Evolutionary conservation across 495 filamentous ascomycete species (phyloP), one percentile per base, ranked within the genome.

Genomic region (Penicillium paradoxum): DNA sequence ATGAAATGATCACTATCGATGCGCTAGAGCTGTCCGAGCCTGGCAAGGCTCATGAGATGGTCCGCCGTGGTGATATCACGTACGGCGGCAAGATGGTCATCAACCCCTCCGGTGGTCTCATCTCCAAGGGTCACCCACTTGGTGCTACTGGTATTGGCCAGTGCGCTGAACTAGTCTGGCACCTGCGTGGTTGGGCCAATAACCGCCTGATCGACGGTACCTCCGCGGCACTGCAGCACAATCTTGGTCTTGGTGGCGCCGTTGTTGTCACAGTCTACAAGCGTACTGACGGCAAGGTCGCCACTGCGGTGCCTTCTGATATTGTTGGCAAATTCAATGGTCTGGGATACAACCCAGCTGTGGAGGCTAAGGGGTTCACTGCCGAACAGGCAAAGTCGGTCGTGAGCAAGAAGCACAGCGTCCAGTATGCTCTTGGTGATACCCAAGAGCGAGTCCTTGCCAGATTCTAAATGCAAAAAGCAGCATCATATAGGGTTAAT

Each of bases 101-200:
- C 61, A 98, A 98, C 68, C 93, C 93, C 1, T 91, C 86, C 2
- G 93, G 93, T 25, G 93, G 93, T 13, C 79, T 98, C 6, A 97
- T 97, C 54, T 91, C 87, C 45, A 98, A 98, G 73, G 93, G 93
- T 25, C 93, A 98, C 67, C 93, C 93, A 0, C 80, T 98, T 9
- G 93, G 93, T 6, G 93, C 93, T 0, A 93, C 88, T 1, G 93
- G 93, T 30, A 73, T 98, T 37, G 93, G 93, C 13, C 93, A 98
- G 72, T 96, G 91, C 62, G 90, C 93, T 2, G 93, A 98, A 72
- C 70, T 98, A 36, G 89, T 95, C 19, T 98, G 93, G 93, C 93
- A 98, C 57, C 74, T 98, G 63, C 76, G 93, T 41, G 93, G 93
- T 3, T 97, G 93, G 93, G 93, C 92, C 10, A 95, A 91, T 62